Conservation (phyloP, 768 basidiomycete species). For the Paxillus rubicundulus region DNA sequence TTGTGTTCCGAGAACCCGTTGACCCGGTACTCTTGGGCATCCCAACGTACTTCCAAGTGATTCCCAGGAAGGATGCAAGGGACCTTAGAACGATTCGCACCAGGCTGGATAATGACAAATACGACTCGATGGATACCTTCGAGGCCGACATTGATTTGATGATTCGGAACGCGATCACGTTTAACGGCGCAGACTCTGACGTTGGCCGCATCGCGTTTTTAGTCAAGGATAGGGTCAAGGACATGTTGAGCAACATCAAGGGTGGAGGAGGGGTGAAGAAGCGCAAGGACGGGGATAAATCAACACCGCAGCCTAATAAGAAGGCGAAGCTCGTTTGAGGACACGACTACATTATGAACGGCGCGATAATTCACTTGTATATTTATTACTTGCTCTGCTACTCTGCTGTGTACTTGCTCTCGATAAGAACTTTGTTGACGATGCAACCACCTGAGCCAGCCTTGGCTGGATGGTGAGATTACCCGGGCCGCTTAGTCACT, state of each 20-base stretch:
- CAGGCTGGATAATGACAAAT: slow-evolving; percentile 81
- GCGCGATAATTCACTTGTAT: slow-evolving; percentile 31
- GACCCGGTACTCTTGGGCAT: slow-evolving; percentile 81
- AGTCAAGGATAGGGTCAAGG: slow-evolving; percentile 51
- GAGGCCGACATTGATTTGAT: slow-evolving; percentile 86
- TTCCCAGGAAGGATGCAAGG: slow-evolving; percentile 81
- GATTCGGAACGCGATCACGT: slow-evolving; percentile 83
- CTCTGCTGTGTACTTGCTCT: slow-evolving; percentile 31
- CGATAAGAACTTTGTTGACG: neutral
- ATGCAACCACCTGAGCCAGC: too few species aligned
- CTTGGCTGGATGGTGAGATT: too few species aligned
- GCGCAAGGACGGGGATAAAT: slow-evolving; percentile 71
- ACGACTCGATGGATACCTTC: slow-evolving; percentile 72
- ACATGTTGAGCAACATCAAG: slow-evolving; percentile 46
- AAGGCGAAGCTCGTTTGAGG: slow-evolving; percentile 59
- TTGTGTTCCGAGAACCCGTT: slow-evolving; percentile 82
- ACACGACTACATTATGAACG: slow-evolving; percentile 23
- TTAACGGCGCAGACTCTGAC: slow-evolving; percentile 81
- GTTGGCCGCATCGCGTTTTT: slow-evolving; percentile 63
- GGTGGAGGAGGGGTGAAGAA: slow-evolving; percentile 55
- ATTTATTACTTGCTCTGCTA: slow-evolving; percentile 27
- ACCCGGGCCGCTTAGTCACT: neutral
- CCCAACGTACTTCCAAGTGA: slow-evolving; percentile 85
- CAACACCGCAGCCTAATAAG: slow-evolving; percentile 62
- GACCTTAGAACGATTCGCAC: slow-evolving; percentile 80